phyloP scores from a whole-genome alignment of 2,329 filamentous ascomycete genomes.

The Thermomyces lanuginosus region DNA sequence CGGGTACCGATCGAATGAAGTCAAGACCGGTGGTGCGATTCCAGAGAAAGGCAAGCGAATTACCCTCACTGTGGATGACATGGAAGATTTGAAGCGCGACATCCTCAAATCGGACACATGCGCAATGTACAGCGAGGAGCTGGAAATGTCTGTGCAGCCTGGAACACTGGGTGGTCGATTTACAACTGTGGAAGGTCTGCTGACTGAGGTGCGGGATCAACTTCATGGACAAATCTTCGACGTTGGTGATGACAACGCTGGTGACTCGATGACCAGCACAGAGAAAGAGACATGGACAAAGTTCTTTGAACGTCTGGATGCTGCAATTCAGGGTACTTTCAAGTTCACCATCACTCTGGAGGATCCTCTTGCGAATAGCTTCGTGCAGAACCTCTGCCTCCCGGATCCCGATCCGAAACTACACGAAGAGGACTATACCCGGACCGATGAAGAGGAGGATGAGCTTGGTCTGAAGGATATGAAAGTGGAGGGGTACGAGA shows the following conservation, averaged over 20 bases:
- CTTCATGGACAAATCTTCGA: conserved; percentile 79
- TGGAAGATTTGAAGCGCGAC: conserved; percentile 68
- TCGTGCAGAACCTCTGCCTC: conserved; percentile 71
- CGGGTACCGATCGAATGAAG: conserved; percentile 88
- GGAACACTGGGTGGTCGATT: conserved; percentile 91
- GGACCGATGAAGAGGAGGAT: conserved; percentile 85
- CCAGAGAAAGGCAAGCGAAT: conserved; percentile 75
- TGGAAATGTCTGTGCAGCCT: conserved; percentile 73
- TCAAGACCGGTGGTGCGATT: conserved; percentile 90
- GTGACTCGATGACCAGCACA: conserved; percentile 56
- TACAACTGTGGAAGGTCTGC: conserved; percentile 85
- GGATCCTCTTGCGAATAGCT: conserved; percentile 83
- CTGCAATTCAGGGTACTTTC: conserved; percentile 62
- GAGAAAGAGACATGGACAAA: conserved; percentile 57
- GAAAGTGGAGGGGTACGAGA: conserved; percentile 75
- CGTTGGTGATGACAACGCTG: conserved; percentile 45
- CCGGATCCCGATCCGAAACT: conserved; percentile 75
- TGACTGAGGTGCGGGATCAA: conserved; percentile 85
- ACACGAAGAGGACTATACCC: conserved; percentile 61
- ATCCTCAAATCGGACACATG: conserved; percentile 95
- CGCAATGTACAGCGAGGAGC: conserved; percentile 68
- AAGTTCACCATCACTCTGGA: conserved; percentile 70
- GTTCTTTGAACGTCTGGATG: conserved; percentile 64
- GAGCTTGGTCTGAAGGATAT: conserved; percentile 83
- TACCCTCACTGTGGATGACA: conserved; percentile 52